Conservation (phyloP, 176 grass and related monocot genomes). For the Themeda triandra region DNA sequence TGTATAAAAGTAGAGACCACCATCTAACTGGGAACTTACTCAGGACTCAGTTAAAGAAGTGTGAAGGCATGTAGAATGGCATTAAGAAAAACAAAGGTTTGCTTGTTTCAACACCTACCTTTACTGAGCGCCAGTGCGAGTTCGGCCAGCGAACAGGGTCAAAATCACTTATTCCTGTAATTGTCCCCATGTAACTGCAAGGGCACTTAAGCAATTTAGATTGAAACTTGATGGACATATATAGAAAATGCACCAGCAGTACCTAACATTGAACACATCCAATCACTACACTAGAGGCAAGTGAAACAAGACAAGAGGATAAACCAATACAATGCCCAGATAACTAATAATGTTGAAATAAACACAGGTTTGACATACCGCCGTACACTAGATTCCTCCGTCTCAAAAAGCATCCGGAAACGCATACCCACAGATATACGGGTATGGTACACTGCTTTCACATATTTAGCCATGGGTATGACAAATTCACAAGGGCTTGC, state of each 20-base stretch:
- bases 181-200: slow-evolving; percentile 95
- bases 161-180: slow-evolving; percentile 95
- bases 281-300: background rate
- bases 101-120: slow-evolving; percentile 54
- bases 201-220: slow-evolving; percentile 15
- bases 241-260: slow-evolving; percentile 10
- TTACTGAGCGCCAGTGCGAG: slow-evolving; percentile 96
- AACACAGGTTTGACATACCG: slow-evolving; percentile 51
- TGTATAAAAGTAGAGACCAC: background rate
- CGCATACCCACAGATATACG: slow-evolving; percentile 96
- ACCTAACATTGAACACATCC: background rate
- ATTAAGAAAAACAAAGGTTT: background rate
- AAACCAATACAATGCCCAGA: background rate
- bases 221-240: background rate
- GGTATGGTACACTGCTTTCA: slow-evolving; percentile 92
- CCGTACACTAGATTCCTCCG: slow-evolving; percentile 94
- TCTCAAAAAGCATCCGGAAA: slow-evolving; percentile 99
- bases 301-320: background rate
- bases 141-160: slow-evolving; percentile 87
- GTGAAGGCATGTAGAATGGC: background rate
- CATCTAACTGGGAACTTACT: background rate
- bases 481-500: slow-evolving; percentile 97
- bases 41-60: background rate
- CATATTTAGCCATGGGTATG: slow-evolving; percentile 81
- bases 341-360: slow-evolving; percentile 11